Conservation (phyloP, 768 basidiomycete species). For the Cystoderma amianthinum region DNA sequence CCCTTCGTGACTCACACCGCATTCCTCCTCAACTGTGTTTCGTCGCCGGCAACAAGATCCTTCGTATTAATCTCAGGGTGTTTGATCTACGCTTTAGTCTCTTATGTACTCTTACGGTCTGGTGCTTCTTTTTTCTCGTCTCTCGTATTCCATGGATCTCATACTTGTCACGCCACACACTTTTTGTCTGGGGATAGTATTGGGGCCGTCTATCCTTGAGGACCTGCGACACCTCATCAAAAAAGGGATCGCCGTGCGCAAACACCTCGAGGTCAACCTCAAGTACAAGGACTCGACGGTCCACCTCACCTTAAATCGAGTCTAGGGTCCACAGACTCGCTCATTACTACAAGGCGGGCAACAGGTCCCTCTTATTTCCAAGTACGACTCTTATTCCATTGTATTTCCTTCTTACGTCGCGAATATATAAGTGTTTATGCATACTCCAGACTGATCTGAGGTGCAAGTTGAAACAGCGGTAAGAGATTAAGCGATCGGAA, state of each 20-base stretch:
- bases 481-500: too few species aligned
- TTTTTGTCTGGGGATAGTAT: constrained; percentile 70
- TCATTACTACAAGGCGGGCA: constrained; percentile 99
- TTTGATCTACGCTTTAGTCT: constrained; percentile 10
- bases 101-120: constrained; percentile 18
- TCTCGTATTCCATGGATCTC: constrained; percentile 8
- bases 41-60: constrained; percentile 99
- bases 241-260: constrained; percentile 98
- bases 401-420: too few species aligned
- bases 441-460: too few species aligned
- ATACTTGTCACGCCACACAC: constrained; percentile 17
- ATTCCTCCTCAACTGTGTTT: constrained; percentile 98
- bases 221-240: constrained; percentile 99
- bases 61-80: constrained; percentile 92
- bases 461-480: too few species aligned
- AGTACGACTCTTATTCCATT: constrained; percentile 71
- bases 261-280: constrained; percentile 96
- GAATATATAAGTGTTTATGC: too few species aligned
- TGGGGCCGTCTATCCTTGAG: constrained; percentile 96
- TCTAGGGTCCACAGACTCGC: too few species aligned
- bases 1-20: constrained; percentile 96
- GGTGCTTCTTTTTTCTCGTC: constrained; percentile 9
- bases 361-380: constrained; percentile 96
- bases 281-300: constrained; percentile 97
- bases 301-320: constrained; percentile 97